phyloP scores from a whole-genome alignment of 176 grass and related monocot species.

The sorghum (Sorghum bicolor) region DNA sequence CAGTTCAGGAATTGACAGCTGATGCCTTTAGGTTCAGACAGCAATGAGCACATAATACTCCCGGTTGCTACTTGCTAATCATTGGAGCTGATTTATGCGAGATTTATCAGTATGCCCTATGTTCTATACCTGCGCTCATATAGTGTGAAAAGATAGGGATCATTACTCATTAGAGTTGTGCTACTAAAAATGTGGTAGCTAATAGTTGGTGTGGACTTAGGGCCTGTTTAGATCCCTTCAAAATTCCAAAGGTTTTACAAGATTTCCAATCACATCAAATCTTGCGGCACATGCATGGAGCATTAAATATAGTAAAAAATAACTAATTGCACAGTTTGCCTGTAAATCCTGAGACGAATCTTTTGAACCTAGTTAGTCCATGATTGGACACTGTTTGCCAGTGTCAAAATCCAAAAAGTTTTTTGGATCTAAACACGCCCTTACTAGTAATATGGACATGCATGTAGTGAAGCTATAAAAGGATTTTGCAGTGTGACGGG shows the following conservation, averaged over 20 bases:
- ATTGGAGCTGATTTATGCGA: neutral
- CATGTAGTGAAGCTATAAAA: neutral
- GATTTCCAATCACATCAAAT: no score
- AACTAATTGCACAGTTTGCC: no score
- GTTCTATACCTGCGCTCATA: neutral
- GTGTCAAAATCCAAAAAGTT: no score
- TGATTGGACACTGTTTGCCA: no score
- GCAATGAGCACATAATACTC: neutral
- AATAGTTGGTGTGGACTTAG: neutral
- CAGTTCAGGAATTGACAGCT: neutral
- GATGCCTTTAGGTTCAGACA: neutral
- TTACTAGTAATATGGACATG: no score
- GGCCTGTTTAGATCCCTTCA: no score
- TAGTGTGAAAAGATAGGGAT: neutral
- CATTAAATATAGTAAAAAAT: no score
- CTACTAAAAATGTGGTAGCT: neutral
- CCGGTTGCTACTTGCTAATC: neutral
- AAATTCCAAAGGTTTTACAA: no score
- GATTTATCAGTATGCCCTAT: neutral
- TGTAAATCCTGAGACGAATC: no score
- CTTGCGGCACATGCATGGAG: no score
- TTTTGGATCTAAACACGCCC: no score
- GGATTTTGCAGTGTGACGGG: neutral
- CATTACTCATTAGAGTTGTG: neutral
- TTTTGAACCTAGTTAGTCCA: no score